Conservation (phyloP, 1,284 basidiomycete genomes). For the Papiliotrema nemorosa region DNA sequence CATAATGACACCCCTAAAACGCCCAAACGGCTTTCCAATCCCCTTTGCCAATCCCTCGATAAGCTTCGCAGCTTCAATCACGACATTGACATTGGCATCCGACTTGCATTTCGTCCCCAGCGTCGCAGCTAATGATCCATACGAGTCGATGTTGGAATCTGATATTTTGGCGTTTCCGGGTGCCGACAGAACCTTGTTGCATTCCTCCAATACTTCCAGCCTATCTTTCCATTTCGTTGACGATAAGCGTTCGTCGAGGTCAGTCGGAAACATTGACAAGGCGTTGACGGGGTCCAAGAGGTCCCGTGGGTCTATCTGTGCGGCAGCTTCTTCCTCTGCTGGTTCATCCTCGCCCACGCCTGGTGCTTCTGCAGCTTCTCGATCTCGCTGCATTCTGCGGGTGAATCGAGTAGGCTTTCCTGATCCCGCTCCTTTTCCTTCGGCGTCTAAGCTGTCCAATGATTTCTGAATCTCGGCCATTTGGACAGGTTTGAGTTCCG, state of each 20-base stretch:
- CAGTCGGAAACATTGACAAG: slow-evolving; percentile 67
- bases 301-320: slow-evolving; percentile 68
- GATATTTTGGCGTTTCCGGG: slow-evolving; percentile 68
- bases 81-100: slow-evolving; percentile 95
- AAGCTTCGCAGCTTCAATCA: slow-evolving; percentile 81
- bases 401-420: slow-evolving; percentile 78
- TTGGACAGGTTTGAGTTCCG: slow-evolving; percentile 97
- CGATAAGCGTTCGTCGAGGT: slow-evolving; percentile 67
- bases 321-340: slow-evolving; percentile 45
- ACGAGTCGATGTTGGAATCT: slow-evolving; percentile 59
- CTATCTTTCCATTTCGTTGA: slow-evolving; percentile 99
- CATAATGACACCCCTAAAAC: slow-evolving; percentile 70
- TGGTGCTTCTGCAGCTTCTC: slow-evolving; percentile 54
- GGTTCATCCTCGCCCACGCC: slow-evolving; percentile 39
- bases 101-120: slow-evolving; percentile 77
- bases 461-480: slow-evolving; percentile 91
- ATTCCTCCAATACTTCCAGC: slow-evolving; percentile 84
- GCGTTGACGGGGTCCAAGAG: slow-evolving; percentile 82
- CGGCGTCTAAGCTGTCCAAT: slow-evolving; percentile 78
- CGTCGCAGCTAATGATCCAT: slow-evolving; percentile 51
- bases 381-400: slow-evolving; percentile 70
- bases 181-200: slow-evolving; percentile 66
- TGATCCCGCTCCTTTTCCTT: slow-evolving; percentile 74
- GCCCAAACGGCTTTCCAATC: slow-evolving; percentile 68
- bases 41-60: slow-evolving; percentile 83